Conservation (phyloP, 2,329 filamentous ascomycete species). For the Tolypocladium ophioglossoides region DNA sequence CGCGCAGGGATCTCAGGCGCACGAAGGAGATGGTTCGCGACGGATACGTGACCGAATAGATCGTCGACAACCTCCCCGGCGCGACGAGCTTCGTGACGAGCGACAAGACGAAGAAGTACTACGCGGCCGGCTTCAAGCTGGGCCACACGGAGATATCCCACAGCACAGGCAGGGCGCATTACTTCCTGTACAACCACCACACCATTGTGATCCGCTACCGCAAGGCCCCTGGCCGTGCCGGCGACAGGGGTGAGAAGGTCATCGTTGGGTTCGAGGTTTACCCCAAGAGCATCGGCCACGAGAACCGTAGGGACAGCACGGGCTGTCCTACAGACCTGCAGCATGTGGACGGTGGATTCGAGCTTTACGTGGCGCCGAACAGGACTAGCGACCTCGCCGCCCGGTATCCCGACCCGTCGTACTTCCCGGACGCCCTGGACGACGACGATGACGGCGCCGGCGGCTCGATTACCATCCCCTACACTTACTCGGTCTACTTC, state of each 20-base stretch:
- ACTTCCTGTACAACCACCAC: conserved; percentile 80
- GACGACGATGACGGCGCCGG: conserved; percentile 45
- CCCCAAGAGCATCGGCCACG: conserved; percentile 65
- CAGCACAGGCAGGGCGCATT: conserved; percentile 48
- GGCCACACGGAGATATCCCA: conserved; percentile 62
- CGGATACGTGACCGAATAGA: conserved; percentile 86
- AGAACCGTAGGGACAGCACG: conserved; percentile 44
- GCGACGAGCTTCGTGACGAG: conserved; percentile 82
- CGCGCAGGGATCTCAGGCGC: conserved; percentile 52
- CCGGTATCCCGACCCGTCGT: conserved; percentile 48
- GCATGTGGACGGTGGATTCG: conserved; percentile 52
- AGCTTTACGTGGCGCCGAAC: conserved; percentile 58
- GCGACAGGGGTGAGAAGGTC: conserved; percentile 62
- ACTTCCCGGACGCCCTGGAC: conserved; percentile 33
- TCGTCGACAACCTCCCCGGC: conserved; percentile 82
- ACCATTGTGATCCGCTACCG: conserved; percentile 76
- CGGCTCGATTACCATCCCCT: conserved; percentile 62
- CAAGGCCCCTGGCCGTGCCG: conserved; percentile 56
- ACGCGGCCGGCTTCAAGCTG: conserved; percentile 81
- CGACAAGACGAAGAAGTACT: conserved; percentile 78
- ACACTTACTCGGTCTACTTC: conserved; percentile 86
- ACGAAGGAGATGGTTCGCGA: conserved; percentile 64
- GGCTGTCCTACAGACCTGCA: conserved; percentile 62
- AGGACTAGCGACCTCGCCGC: conserved; percentile 34
- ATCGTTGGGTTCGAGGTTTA: conserved; percentile 88